These are phyloP conservation scores for Colletotrichum sp. DNA, from an alignment of 2,329 filamentous ascomycete genomes.

Conservation along the genomic window DNA sequence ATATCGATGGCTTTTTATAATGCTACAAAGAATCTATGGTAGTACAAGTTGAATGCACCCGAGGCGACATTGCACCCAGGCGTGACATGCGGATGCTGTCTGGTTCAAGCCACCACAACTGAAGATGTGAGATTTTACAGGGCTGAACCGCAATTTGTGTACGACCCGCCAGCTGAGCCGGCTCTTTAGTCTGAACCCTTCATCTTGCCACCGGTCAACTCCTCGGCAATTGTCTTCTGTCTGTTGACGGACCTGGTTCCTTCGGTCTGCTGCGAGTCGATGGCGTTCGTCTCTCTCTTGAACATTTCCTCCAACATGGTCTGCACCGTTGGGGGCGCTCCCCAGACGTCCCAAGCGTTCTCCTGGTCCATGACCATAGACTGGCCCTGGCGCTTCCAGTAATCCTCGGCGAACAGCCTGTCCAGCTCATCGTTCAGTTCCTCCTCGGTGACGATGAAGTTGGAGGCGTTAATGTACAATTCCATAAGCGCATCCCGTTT, in stretches of 20 bases:
- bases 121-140: not conserved
- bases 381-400: constrained; percentile 48
- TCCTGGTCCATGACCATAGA: constrained; percentile 33
- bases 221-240: constrained; percentile 62
- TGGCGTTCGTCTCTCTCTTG: constrained; percentile 23
- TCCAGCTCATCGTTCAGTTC: constrained; percentile 80
- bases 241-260: constrained; percentile 51
- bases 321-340: constrained; percentile 48
- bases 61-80: not conserved
- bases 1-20: constrained; percentile 17
- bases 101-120: not conserved
- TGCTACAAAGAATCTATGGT: constrained; percentile 21
- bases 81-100: not conserved
- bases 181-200: constrained; percentile 26
- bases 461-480: constrained; percentile 85
- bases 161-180: not conserved
- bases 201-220: constrained; percentile 65
- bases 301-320: constrained; percentile 47
- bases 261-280: constrained; percentile 34
- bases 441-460: constrained; percentile 84
- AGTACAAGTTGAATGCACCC: constrained; percentile 11
- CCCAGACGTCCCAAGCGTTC: constrained; percentile 59
- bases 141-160: not conserved
- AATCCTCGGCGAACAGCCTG: constrained; percentile 72
- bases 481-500: constrained; percentile 78